phyloP scores from a whole-genome alignment of 768 basidiomycete species.

The Russula virescens region DNA sequence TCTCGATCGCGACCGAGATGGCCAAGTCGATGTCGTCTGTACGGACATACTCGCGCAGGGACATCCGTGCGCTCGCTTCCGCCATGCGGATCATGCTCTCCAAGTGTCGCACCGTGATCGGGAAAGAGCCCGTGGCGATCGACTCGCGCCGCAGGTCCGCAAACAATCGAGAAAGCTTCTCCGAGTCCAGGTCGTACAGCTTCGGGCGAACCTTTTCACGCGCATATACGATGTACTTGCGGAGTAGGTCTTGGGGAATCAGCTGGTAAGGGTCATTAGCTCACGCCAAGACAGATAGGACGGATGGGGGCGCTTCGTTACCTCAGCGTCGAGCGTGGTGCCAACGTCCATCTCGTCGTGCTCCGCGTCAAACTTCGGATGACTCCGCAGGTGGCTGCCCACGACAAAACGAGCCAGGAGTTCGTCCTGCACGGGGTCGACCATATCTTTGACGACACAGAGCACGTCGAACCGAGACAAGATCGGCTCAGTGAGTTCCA shows the following conservation, averaged over 20 bases:
- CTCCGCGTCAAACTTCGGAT: constrained; percentile 85
- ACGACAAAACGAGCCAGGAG: constrained; percentile 97
- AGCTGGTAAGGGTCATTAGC: constrained; percentile 47
- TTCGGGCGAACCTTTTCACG: constrained; percentile 90
- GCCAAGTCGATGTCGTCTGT: constrained; percentile 96
- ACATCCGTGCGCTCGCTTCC: constrained; percentile 98
- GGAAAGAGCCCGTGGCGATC: constrained; percentile 95
- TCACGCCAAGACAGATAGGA: background rate
- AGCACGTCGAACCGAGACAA: constrained; percentile 96
- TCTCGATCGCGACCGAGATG: constrained; percentile 90
- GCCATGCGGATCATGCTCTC: constrained; percentile 99
- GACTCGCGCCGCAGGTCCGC: constrained; percentile 95
- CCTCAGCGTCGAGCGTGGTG: constrained; percentile 84
- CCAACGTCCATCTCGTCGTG: constrained; percentile 92
- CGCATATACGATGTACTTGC: constrained; percentile 99
- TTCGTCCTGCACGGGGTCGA: constrained; percentile 96
- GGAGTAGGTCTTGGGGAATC: constrained; percentile 92
- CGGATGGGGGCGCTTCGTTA: constrained; percentile 41
- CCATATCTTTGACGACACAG: constrained; percentile 96
- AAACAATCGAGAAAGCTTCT: constrained; percentile 91
- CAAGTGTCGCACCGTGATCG: constrained; percentile 94
- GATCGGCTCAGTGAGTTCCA: constrained; percentile 97
- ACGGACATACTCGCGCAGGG: constrained; percentile 91
- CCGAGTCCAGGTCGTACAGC: constrained; percentile 90
- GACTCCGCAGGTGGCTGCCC: constrained; percentile 89